Evolutionary conservation across 345 rosid genomes (phyloP), one percentile per base, ranked within the genome.

Genomic region (Atalantia buxifolia): DNA sequence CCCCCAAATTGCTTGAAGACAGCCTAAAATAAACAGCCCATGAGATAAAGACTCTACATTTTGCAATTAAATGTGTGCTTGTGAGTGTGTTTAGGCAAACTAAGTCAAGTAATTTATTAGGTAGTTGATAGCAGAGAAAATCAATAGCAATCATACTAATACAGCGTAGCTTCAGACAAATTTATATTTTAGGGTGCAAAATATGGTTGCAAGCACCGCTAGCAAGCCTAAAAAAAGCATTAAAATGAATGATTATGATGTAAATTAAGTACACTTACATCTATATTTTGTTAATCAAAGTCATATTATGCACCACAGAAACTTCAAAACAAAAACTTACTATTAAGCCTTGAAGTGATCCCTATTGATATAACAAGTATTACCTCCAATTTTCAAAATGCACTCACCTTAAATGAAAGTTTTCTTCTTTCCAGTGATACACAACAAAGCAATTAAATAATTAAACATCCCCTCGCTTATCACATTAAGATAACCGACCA

Each of bases 1-100:
- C 82, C 97, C 33, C 97, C 97, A 81, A 94, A 94, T 81, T 95
- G 98, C 83, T 92, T 95, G 82, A 91, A 71, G 79, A 95, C 98
- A 83, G 98, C 98, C 98, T 95, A 74, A 63, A 78, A 65, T 56
- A 78, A 33, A 77, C 72, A 80, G 27, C 35, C 61, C 42, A 42
- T 48, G 27, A n/a, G n/a, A 68, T 71, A 19, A 62, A 45, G 22
- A 21, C 5, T 79, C 27, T 48, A 31, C 40, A 22, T 53, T 77
- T 64, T 76, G 69, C 14, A 73, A 71, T 27, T 57, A 53, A 18
- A 19, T 53, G 57, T 16, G 57, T 53, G 57, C 22, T 12, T 45
- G 18, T 45, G 0, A 4, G 50, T 45, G 50, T 45, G 5, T 13
- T 45, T 45, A 45, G 50, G 50, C 74, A 60, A 57, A 67, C 25